phyloP scores from a whole-genome alignment of 2,329 filamentous ascomycete genomes.

The Ilyonectria robusta region DNA sequence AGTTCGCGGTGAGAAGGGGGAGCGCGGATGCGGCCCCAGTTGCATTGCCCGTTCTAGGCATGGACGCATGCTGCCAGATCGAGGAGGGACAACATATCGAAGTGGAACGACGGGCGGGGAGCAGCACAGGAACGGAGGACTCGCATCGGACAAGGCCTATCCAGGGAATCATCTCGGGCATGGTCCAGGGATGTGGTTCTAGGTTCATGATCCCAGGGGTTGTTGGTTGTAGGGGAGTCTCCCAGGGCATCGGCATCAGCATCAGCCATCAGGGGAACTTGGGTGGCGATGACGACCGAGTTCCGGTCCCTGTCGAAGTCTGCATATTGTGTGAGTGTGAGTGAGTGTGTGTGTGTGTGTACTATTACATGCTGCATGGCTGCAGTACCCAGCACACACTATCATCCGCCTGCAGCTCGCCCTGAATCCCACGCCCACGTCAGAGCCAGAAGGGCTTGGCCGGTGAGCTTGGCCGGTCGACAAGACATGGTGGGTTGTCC shows the following conservation, averaged over 20 bases:
- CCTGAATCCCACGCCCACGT: conserved; percentile 4
- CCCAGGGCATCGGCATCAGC: background rate
- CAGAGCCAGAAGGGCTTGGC: background rate
- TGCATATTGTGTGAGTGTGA: background rate
- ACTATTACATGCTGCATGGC: background rate
- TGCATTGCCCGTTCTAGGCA: background rate
- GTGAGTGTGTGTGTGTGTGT: background rate
- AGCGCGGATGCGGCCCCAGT: background rate
- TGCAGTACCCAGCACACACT: background rate
- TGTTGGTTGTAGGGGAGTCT: background rate
- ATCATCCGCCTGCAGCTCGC: background rate
- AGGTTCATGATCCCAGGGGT: background rate
- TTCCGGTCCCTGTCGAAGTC: background rate
- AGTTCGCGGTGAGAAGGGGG: background rate
- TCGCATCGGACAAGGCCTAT: background rate
- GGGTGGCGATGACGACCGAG: background rate
- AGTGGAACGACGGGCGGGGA: conserved; percentile 11
- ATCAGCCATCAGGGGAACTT: background rate
- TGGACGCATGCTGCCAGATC: conserved; percentile 8
- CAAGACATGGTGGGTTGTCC: conserved; percentile 24
- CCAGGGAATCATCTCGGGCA: background rate
- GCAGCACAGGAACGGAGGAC: background rate
- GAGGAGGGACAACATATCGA: conserved; percentile 4
- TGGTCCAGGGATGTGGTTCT: background rate
- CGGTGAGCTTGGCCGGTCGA: background rate